Evolutionary conservation across 2,329 filamentous ascomycete genomes (phyloP), one percentile per base, ranked within the genome.

Genomic region (Tolypocladium pustulatum): DNA sequence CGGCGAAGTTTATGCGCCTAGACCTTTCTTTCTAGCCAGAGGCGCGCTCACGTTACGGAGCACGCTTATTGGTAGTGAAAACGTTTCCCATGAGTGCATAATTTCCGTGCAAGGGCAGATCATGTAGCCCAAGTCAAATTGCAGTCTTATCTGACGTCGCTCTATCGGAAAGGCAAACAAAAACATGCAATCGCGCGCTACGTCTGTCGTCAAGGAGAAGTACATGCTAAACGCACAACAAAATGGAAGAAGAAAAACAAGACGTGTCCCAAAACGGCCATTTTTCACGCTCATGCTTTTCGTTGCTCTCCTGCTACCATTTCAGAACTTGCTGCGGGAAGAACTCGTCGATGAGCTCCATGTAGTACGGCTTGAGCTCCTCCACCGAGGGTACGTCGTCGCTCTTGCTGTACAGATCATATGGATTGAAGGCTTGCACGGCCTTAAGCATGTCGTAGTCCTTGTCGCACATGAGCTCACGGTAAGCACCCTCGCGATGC

Each of bases 351-450:
- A 76, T 76, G 41, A 76, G 68, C 61, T 74, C 74, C 68, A 73
- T 68, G 61, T 76, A 76, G 62, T 76, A 76, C 1, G 74, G 74
- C 72, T 93, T 95, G 59, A 96, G 77, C 66, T 89, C 84, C 68
- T 91, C 87, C 0, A 87, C 82, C 59, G 83, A 86, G 1, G 90
- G 91, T 27, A 91, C 80, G 30, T 84, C 89, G 67, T 96, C 91
- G 65, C 86, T 91, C 85, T 96, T 96, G 77, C 88, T 93, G 77
- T 96, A 96, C 57, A 96, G 70, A 70, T 96, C 91, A 67, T 96
- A 96, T 0, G 91, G 90, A 71, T 96, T 96, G 75, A 96, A 96
- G 0, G 89, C 90, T 72, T 84, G 82, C 55, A 95, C 91, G 10
- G 90, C 90, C 68, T 84, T 83, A 65, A 95, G 76, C 86, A 95